These are phyloP conservation scores for Neocucurbitaria cava DNA, from an alignment of 2,329 filamentous ascomycete genomes.

Conservation along the genomic window DNA sequence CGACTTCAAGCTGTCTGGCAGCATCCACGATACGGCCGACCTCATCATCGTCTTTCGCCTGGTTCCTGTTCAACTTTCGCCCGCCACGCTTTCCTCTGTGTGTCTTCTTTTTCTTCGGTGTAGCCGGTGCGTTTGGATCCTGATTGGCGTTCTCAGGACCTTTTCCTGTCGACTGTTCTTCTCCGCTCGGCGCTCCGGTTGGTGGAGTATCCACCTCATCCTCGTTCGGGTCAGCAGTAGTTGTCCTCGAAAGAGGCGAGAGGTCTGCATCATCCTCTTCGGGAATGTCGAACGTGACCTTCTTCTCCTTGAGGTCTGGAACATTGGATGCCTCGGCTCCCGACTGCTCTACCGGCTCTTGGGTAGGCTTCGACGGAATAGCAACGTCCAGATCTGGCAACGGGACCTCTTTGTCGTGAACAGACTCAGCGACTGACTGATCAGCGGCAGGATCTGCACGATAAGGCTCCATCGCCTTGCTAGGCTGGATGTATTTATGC, in stretches of 20 bases:
- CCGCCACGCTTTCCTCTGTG: slow-evolving; percentile 58
- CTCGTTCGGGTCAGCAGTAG: slow-evolving; percentile 36
- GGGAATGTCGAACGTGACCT: slow-evolving; percentile 42
- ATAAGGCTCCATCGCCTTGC: slow-evolving; percentile 13
- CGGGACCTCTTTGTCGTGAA: slow-evolving; percentile 5
- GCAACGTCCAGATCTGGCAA: slow-evolving; percentile 8
- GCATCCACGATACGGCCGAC: slow-evolving; percentile 50
- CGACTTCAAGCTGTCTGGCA: slow-evolving; percentile 46
- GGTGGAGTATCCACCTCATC: slow-evolving; percentile 15
- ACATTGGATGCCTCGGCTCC: slow-evolving; percentile 7
- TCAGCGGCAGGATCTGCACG: slow-evolving; percentile 12
- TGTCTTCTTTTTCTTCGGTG: slow-evolving; percentile 57
- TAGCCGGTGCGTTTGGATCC: slow-evolving; percentile 30
- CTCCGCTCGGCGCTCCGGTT: slow-evolving; percentile 11
- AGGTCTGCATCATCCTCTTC: slow-evolving; percentile 42
- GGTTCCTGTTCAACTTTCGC: slow-evolving; percentile 53
- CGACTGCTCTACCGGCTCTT: slow-evolving; percentile 9
- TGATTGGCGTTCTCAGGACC: slow-evolving; percentile 27
- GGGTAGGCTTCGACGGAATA: slow-evolving; percentile 4
- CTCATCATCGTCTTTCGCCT: slow-evolving; percentile 45
- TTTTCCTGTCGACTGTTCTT: slow-evolving; percentile 10
- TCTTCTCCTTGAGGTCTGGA: slow-evolving; percentile 39
- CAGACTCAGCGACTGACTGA: slow-evolving; percentile 4
- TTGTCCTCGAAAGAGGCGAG: slow-evolving; percentile 42
- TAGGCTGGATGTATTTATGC: slow-evolving; percentile 15